Percentiles rank a stretch among this genome's conserved stretches.
Conservation (phyloP, 2,329 filamentous ascomycete species). For the Immersiporthe knoxdaviesiana region DNA sequence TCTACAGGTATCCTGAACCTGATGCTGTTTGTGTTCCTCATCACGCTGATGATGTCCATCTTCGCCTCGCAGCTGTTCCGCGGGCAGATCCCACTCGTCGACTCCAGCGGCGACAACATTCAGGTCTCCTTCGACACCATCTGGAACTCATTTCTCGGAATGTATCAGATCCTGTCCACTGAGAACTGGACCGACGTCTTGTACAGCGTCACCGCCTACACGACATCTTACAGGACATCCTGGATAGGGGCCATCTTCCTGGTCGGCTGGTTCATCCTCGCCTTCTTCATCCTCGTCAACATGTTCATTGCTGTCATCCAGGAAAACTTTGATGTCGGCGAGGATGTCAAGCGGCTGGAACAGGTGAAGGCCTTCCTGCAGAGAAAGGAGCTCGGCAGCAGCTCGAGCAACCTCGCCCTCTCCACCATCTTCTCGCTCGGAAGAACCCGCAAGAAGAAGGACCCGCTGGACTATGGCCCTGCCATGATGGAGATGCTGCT, state of each 20-base stretch:
- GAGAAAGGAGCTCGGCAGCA: conserved; percentile 79
- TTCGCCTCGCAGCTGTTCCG: conserved; percentile 93
- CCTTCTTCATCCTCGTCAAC: conserved; percentile 95
- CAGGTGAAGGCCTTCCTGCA: conserved; percentile 95
- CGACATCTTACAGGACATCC: conserved; percentile 68
- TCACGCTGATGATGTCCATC: conserved; percentile 91
- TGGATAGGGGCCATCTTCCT: conserved; percentile 94
- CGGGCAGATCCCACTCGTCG: conserved; percentile 73
- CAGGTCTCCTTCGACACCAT: conserved; percentile 84
- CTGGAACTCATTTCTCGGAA: conserved; percentile 93
- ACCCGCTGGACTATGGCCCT: conserved; percentile 89
- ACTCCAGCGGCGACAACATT: conserved; percentile 64
- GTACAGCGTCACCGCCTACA: conserved; percentile 77
- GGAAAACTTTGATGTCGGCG: conserved; percentile 97
- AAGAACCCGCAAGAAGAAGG: conserved; percentile 64
- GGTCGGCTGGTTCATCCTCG: conserved; percentile 92
- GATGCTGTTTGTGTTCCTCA: conserved; percentile 93
- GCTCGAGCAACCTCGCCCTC: conserved; percentile 74
- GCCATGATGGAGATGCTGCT: conserved; percentile 95
- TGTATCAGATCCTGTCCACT: conserved; percentile 96
- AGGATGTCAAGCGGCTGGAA: conserved; percentile 95
- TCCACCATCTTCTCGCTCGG: conserved; percentile 70
- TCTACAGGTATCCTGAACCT: conserved; percentile 90
- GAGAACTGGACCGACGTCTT: conserved; percentile 93
- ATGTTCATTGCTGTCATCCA: conserved; percentile 99